These are phyloP conservation scores for Candida arabinofermentans DNA, from an alignment of 805 yeast genomes.

Conservation along the genomic window DNA sequence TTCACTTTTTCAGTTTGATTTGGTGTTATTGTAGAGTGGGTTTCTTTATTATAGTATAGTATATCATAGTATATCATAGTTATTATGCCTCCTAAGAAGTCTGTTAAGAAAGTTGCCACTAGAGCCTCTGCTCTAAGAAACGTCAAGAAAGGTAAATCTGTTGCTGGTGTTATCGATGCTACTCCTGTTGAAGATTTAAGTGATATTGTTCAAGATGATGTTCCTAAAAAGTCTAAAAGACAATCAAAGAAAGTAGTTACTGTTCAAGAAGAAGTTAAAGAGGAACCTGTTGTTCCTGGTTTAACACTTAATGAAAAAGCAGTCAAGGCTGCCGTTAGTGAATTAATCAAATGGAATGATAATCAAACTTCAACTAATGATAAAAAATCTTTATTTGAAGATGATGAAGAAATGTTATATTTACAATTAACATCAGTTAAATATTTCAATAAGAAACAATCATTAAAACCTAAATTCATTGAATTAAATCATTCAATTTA, in stretches of 20 bases:
- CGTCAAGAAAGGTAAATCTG: slow-evolving; percentile 17
- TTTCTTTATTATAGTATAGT: neutral
- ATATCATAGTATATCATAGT: neutral
- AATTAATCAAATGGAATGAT: slow-evolving; percentile 58
- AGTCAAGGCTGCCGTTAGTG: slow-evolving; percentile 52
- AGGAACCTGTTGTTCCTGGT: slow-evolving; percentile 3
- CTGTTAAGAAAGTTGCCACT: slow-evolving; percentile 10
- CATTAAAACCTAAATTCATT: slow-evolving; percentile 52
- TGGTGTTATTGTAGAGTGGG: neutral
- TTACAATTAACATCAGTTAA: slow-evolving; percentile 64
- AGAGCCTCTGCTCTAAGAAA: slow-evolving; percentile 13
- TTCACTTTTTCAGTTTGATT: neutral
- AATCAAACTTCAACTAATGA: slow-evolving; percentile 30
- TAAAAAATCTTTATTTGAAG: slow-evolving; percentile 54
- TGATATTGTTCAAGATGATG: neutral
- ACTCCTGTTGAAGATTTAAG: neutral
- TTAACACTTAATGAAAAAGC: slow-evolving; percentile 2
- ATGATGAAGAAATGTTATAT: slow-evolving; percentile 47
- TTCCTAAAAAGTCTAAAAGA: neutral
- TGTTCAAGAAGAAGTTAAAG: slow-evolving; percentile 1
- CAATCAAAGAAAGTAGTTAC: neutral
- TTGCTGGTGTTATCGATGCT: slow-evolving; percentile 6
- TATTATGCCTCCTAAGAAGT: slow-evolving; percentile 21
- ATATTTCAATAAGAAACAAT: slow-evolving; percentile 55
- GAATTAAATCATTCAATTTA: slow-evolving; percentile 44